Percentiles rank a stretch among this genome's conserved stretches.
Conservation (phyloP, 345 rosid species). For the Orychophragmus violaceus region DNA sequence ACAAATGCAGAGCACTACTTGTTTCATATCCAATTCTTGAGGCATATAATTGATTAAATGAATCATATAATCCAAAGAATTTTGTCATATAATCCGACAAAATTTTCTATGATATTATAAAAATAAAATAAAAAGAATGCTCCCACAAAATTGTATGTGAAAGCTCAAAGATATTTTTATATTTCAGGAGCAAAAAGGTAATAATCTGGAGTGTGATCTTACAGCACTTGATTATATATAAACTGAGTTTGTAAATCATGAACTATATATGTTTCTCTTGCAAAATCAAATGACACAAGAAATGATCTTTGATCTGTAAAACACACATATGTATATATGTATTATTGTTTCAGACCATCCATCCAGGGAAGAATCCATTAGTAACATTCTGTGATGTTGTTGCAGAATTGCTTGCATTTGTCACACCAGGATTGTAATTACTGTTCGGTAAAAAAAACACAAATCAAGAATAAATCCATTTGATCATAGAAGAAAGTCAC, state of each 20-base stretch:
- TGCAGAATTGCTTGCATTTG: slow-evolving; percentile 28
- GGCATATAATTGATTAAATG: not conserved
- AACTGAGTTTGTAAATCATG: slow-evolving; percentile 16
- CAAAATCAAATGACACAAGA: slow-evolving; percentile 13
- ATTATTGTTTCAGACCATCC: slow-evolving; percentile 36
- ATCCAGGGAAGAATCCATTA: slow-evolving; percentile 36
- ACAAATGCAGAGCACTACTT: slow-evolving; percentile 32
- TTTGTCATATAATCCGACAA: not conserved
- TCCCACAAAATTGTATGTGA: not conserved
- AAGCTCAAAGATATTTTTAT: not conserved
- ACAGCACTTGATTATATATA: slow-evolving; percentile 12
- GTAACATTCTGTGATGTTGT: slow-evolving; percentile 32
- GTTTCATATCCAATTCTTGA: slow-evolving; percentile 9
- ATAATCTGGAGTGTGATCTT: slow-evolving; percentile 2
- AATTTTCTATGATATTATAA: not conserved
- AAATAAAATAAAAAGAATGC: not conserved
- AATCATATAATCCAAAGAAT: not conserved
- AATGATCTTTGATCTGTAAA: slow-evolving; percentile 13
- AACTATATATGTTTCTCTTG: slow-evolving; percentile 24
- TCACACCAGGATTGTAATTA: slow-evolving; percentile 29
- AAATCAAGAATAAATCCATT: not conserved
- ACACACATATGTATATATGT: slow-evolving; percentile 22
- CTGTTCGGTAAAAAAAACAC: slow-evolving; percentile 8
- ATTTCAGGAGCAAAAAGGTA: not conserved
- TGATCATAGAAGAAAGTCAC: not conserved